phyloP scores from a whole-genome alignment of 306 rosid genomes.

The Malus sylvestris region DNA sequence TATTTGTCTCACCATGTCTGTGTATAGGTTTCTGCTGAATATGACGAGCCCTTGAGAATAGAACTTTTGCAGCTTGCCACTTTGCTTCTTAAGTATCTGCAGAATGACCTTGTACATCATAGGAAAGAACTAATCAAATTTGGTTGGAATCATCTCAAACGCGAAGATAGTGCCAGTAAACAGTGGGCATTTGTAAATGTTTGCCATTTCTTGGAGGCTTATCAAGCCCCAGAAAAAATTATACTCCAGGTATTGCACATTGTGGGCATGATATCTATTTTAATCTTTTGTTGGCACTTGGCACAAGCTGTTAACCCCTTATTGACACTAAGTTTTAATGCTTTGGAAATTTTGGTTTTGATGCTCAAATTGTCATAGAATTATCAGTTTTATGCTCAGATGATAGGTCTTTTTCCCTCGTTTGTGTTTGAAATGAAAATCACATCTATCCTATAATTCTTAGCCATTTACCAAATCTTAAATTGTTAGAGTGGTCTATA shows the following conservation, averaged over 20 bases:
- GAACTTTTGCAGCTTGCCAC: conserved; percentile 97
- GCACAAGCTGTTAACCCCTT: conserved; percentile 5
- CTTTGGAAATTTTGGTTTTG: neutral
- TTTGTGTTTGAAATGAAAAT: neutral
- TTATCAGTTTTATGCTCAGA: neutral
- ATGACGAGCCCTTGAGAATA: conserved; percentile 90
- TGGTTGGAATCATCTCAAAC: conserved; percentile 99
- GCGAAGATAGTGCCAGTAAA: conserved; percentile 99
- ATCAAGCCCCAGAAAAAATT: conserved; percentile 98
- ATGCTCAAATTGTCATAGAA: neutral
- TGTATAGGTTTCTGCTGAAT: conserved; percentile 89
- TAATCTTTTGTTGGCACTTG: neutral
- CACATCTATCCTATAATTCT: neutral
- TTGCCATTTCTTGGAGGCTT: conserved; percentile 98
- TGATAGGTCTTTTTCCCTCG: neutral
- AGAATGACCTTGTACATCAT: conserved; percentile 92
- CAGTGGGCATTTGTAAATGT: conserved; percentile 99
- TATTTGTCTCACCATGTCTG: neutral
- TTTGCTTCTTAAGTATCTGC: conserved; percentile 94
- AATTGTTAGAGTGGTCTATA: neutral
- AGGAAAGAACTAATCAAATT: conserved; percentile 95
- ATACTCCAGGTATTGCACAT: conserved; percentile 70
- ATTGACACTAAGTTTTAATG: neutral
- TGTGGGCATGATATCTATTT: neutral
- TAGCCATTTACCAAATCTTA: neutral